Conservation (phyloP, 2,329 filamentous ascomycete genomes). For the Aspergillus bombycis region DNA sequence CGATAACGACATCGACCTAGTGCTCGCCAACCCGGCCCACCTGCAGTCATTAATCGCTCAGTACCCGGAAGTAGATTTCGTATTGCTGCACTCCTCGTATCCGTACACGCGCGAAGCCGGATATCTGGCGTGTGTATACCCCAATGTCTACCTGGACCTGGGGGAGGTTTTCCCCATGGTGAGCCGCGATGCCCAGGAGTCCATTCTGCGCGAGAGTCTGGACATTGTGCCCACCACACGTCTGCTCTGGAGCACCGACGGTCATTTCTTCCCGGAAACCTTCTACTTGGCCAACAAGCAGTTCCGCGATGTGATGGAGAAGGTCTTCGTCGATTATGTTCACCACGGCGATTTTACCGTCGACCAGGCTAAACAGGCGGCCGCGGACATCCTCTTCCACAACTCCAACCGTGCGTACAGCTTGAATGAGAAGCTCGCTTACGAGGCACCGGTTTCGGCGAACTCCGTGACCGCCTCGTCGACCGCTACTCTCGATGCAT, state of each 20-base stretch:
- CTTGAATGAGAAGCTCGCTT: slow-evolving; percentile 50
- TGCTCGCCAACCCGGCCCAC: slow-evolving; percentile 72
- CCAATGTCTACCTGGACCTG: slow-evolving; percentile 80
- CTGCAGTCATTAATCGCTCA: slow-evolving; percentile 72
- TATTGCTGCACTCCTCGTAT: slow-evolving; percentile 79
- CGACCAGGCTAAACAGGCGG: slow-evolving; percentile 64
- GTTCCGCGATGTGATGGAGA: slow-evolving; percentile 70
- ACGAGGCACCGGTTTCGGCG: slow-evolving; percentile 11
- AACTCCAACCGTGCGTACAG: slow-evolving; percentile 78
- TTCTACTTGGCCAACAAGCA: slow-evolving; percentile 74
- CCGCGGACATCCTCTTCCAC: slow-evolving; percentile 71
- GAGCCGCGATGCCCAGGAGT: slow-evolving; percentile 74
- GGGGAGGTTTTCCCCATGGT: slow-evolving; percentile 81
- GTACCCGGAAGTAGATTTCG: slow-evolving; percentile 71
- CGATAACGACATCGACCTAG: slow-evolving; percentile 74
- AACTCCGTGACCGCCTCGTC: slow-evolving; percentile 10
- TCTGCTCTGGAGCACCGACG: slow-evolving; percentile 79
- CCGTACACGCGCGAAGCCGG: slow-evolving; percentile 78
- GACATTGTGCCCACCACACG: slow-evolving; percentile 77
- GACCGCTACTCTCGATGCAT: slow-evolving; percentile 43
- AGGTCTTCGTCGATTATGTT: slow-evolving; percentile 69
- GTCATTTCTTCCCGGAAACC: slow-evolving; percentile 77
- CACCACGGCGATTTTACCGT: slow-evolving; percentile 63
- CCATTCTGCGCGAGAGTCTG: slow-evolving; percentile 70
- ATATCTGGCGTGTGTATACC: slow-evolving; percentile 75